Evolutionary conservation across 768 basidiomycete species (phyloP).

Genomic region (Hirschioporus abietinus): DNA sequence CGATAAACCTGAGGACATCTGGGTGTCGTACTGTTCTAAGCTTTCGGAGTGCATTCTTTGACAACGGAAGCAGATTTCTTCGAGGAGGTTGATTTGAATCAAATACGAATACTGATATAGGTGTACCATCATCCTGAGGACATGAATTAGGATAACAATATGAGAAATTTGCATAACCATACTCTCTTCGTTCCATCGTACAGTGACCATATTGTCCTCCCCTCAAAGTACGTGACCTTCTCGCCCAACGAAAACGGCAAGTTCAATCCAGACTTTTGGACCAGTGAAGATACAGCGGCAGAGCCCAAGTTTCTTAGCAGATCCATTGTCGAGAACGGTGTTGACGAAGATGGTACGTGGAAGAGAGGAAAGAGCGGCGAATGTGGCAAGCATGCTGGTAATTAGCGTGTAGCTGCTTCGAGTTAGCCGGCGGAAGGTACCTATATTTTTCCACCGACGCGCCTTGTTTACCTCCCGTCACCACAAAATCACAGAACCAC

Average conservation of each 20-base stretch:
- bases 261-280: conserved; percentile 88
- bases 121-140: conserved; percentile 77
- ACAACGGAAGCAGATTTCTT: conserved; percentile 64
- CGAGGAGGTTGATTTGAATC: conserved; percentile 60
- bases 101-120: conserved; percentile 90
- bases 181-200: conserved; percentile 90
- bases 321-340: conserved; percentile 47
- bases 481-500: neutral
- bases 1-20: conserved; percentile 93
- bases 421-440: neutral
- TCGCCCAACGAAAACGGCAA: conserved; percentile 82
- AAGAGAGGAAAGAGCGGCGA: conserved; percentile 4
- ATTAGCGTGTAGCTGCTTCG: neutral
- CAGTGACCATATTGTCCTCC: conserved; percentile 72
- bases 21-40: conserved; percentile 91
- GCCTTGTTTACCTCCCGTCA: neutral
- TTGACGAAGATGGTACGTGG: neutral
- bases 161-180: conserved; percentile 15
- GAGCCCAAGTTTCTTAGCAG: conserved; percentile 78
- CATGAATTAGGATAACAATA: conserved; percentile 11
- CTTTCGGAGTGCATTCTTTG: conserved; percentile 86
- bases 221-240: conserved; percentile 62
- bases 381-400: neutral
- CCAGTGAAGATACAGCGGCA: conserved; percentile 83
- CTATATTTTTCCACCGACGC: neutral